A percentile compares a stretch with the other conserved stretches of the same genome.
phyloP scores from a whole-genome alignment of 257 asterid genomes.

The Pogostemon cablin region DNA sequence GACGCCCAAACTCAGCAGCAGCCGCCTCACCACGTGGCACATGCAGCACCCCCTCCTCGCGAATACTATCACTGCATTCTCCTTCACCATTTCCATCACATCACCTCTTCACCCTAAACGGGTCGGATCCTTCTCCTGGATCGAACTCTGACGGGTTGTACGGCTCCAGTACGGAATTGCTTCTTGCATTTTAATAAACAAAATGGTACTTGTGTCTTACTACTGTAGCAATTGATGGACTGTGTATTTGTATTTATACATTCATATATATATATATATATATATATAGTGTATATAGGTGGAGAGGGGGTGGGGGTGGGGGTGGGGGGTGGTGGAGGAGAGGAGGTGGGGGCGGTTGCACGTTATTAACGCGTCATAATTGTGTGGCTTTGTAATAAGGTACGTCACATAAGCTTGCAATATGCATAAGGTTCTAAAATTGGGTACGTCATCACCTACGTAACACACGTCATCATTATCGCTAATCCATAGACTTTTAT shows the following conservation, averaged over 20 bases:
- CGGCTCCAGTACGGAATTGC: slow-evolving; percentile 16
- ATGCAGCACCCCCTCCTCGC: slow-evolving; percentile 35
- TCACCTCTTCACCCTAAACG: neutral
- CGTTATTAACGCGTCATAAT: slow-evolving; percentile 1
- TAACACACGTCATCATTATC: neutral
- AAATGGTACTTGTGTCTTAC: too few species aligned
- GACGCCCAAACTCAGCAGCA: slow-evolving; percentile 52
- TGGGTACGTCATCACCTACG: neutral
- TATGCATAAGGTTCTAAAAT: neutral
- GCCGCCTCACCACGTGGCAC: slow-evolving; percentile 49
- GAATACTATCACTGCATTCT: slow-evolving; percentile 31
- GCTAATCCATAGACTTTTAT: neutral
- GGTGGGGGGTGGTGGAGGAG: neutral
- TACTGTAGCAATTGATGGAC: too few species aligned
- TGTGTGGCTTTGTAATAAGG: neutral
- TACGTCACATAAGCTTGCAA: neutral
- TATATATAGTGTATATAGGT: neutral
- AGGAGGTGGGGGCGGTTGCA: neutral
- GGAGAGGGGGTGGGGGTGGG: neutral
- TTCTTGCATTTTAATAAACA: slow-evolving; percentile 23
- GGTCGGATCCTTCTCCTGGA: neutral
- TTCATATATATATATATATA: neutral
- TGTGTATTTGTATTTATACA: neutral
- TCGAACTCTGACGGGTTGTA: neutral
- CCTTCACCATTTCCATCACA: slow-evolving; percentile 30